phyloP scores from a whole-genome alignment of 345 rosid genomes.

The Linum tenue region DNA sequence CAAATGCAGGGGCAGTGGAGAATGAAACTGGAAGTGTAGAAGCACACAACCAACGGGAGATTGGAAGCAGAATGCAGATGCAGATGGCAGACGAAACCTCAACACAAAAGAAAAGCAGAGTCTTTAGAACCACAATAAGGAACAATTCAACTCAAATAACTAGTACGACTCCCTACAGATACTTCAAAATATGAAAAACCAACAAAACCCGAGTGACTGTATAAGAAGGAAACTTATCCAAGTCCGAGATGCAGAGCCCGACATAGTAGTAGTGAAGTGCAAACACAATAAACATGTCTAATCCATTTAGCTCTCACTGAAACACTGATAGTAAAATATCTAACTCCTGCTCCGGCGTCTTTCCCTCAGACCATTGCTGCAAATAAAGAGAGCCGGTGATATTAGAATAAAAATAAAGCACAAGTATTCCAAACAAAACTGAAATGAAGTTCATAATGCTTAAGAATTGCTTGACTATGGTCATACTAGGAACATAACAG shows the following conservation, averaged over 20 bases:
- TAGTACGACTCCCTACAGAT: conserved; percentile 20
- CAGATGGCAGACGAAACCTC: conserved; percentile 88
- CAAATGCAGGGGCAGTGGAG: conserved; percentile 35
- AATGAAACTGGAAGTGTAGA: conserved; percentile 58
- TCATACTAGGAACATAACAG: too few species aligned
- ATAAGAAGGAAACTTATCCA: conserved; percentile 55
- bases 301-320: conserved; percentile 19
- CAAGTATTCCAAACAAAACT: too few species aligned
- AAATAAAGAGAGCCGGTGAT: conserved; percentile 13
- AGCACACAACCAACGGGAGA: conserved; percentile 62
- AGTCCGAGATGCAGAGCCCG: conserved; percentile 50
- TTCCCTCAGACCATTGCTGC: conserved; percentile 76
- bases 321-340: conserved; percentile 22
- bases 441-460: too few species aligned
- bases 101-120: conserved; percentile 54
- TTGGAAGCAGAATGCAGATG: conserved; percentile 16
- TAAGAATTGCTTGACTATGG: too few species aligned
- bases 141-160: conserved; percentile 27
- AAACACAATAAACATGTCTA: conserved; percentile 54
- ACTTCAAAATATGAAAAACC: conserved; percentile 26
- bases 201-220: too few species aligned
- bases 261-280: conserved; percentile 56
- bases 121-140: conserved; percentile 41
- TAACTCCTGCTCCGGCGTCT: conserved; percentile 92
- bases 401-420: not conserved